Conservation (phyloP, 345 rosid genomes). For the Melaleuca alternifolia region DNA sequence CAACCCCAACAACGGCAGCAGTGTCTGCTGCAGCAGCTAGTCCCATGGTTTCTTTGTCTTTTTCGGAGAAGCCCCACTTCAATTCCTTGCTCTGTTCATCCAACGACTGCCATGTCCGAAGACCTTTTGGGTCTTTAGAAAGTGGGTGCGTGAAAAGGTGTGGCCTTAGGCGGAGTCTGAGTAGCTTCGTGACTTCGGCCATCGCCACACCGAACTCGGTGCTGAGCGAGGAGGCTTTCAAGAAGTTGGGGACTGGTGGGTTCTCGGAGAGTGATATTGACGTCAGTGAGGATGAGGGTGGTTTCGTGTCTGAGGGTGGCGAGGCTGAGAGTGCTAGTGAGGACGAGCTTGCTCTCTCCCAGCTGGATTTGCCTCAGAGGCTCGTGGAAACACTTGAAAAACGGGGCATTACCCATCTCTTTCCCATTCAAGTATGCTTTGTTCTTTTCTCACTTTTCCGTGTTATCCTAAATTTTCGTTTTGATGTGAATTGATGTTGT, state of each 20-base stretch:
- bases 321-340: background rate
- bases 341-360: slow-evolving; percentile 65
- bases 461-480: background rate
- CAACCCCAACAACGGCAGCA: background rate
- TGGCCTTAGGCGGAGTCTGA: slow-evolving; percentile 14
- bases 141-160: background rate
- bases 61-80: slow-evolving; percentile 25
- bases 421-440: slow-evolving; percentile 74
- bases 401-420: slow-evolving; percentile 87
- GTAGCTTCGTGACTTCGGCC: slow-evolving; percentile 41
- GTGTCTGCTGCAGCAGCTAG: background rate
- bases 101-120: slow-evolving; percentile 4
- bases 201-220: slow-evolving; percentile 70
- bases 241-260: slow-evolving; percentile 37
- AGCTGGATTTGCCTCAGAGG: slow-evolving; percentile 59
- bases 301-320: background rate
- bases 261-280: slow-evolving; percentile 4
- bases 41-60: background rate
- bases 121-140: background rate
- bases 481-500: background rate
- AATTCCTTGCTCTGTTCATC: slow-evolving; percentile 12
- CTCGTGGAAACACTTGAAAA: slow-evolving; percentile 63
- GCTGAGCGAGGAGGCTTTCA: slow-evolving; percentile 86
- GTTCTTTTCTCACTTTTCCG: background rate
- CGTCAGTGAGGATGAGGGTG: background rate